Percentiles rank a stretch among this genome's conserved stretches.
Conservation (phyloP, 2,329 filamentous ascomycete genomes). For the Xylariales sp. region DNA sequence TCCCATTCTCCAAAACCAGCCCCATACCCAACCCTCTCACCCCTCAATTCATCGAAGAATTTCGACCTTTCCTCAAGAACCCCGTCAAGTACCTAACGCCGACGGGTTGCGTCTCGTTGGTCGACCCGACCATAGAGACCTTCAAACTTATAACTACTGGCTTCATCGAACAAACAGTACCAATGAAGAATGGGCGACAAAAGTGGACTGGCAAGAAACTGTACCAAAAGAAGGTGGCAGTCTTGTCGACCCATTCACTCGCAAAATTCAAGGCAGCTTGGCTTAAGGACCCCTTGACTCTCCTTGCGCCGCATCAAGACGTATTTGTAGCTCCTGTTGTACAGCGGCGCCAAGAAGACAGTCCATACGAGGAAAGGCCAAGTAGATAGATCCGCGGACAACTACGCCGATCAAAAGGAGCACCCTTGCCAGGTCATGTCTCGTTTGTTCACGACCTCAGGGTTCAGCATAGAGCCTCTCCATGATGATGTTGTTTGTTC, state of each 20-base stretch:
- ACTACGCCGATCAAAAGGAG: not conserved
- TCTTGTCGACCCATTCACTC: constrained; percentile 39
- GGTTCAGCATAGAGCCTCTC: not conserved
- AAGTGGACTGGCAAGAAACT: not conserved
- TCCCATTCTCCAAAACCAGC: constrained; percentile 21
- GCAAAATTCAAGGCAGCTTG: constrained; percentile 30
- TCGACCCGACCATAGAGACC: constrained; percentile 41
- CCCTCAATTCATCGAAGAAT: constrained; percentile 60
- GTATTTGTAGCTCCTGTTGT: constrained; percentile 4
- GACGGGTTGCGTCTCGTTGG: constrained; percentile 55
- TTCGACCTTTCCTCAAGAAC: constrained; percentile 58
- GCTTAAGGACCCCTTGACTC: constrained; percentile 31
- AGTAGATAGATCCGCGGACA: too few relatives aligned
- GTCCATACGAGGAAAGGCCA: too few relatives aligned
- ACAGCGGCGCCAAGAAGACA: not conserved
- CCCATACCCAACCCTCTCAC: constrained; percentile 46
- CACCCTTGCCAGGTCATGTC: not conserved
- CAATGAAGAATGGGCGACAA: constrained; percentile 20
- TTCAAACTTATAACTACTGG: constrained; percentile 20
- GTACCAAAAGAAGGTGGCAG: not conserved
- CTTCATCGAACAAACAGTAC: constrained; percentile 19
- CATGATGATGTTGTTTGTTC: not conserved
- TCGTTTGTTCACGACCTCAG: too few relatives aligned
- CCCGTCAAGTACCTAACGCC: constrained; percentile 52
- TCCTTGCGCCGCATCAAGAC: constrained; percentile 23